Percentiles rank a stretch among this genome's conserved stretches.
Conservation (phyloP, 2,329 filamentous ascomycete genomes). For the Paecilomyces formosus region DNA sequence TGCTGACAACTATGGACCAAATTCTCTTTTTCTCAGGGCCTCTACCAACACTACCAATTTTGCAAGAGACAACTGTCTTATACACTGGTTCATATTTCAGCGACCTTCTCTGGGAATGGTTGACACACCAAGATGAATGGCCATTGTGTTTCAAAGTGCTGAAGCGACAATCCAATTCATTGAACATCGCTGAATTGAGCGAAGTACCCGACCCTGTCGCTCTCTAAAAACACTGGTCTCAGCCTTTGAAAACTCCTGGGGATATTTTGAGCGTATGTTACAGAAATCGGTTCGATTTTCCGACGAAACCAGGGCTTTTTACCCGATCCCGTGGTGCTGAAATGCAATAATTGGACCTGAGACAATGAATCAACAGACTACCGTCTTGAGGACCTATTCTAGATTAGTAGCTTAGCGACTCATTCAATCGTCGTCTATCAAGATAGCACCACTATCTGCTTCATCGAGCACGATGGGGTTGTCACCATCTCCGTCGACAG, state of each 20-base stretch:
- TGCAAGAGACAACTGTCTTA: neutral
- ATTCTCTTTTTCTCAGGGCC: neutral
- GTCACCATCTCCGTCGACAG: slow-evolving; percentile 34
- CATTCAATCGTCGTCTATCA: slow-evolving; percentile 57
- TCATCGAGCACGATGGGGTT: slow-evolving; percentile 42
- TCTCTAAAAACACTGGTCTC: neutral
- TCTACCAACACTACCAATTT: neutral
- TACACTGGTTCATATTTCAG: neutral
- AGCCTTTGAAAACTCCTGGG: neutral
- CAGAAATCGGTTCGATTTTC: neutral
- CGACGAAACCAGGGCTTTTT: neutral
- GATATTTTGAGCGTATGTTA: neutral
- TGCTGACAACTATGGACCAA: neutral
- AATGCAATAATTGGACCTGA: neutral
- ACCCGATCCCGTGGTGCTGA: neutral
- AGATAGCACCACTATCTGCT: slow-evolving; percentile 51
- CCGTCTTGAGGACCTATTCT: neutral
- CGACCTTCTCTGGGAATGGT: neutral
- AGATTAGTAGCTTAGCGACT: neutral
- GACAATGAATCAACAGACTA: neutral
- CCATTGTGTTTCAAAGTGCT: neutral
- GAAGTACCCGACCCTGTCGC: neutral
- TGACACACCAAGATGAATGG: neutral
- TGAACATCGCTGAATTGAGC: neutral
- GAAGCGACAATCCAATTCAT: neutral